A percentile compares a stretch with the other conserved stretches of the same genome.
These are phyloP conservation scores for Diaporthe ampelina DNA, from an alignment of 2,329 filamentous ascomycete genomes.

Conservation along the genomic window DNA sequence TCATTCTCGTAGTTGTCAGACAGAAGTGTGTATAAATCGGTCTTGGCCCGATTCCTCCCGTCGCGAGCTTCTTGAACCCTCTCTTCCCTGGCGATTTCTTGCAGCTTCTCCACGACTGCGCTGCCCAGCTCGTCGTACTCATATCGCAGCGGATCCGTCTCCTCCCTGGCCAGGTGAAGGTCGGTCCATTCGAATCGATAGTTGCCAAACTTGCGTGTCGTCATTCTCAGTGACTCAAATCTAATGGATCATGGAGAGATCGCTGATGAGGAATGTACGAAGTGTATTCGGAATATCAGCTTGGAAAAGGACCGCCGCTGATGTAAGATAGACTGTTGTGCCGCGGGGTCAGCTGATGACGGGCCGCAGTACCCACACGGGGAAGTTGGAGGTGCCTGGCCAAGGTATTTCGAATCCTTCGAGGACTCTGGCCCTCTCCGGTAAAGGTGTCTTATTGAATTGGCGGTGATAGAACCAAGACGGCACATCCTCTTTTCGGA, in stretches of 20 bases:
- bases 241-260: neutral
- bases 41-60: neutral
- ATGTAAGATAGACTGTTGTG: neutral
- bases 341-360: neutral
- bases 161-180: slow-evolving; percentile 1
- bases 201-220: slow-evolving; percentile 12
- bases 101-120: slow-evolving; percentile 4
- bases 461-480: neutral
- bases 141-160: slow-evolving; percentile 14
- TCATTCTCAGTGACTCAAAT: neutral
- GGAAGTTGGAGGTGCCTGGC: neutral
- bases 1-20: neutral
- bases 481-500: neutral
- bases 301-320: neutral
- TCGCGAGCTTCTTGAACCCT: neutral
- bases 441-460: neutral
- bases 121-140: slow-evolving; percentile 3
- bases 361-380: neutral
- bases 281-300: neutral
- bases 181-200: slow-evolving; percentile 8
- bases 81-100: neutral
- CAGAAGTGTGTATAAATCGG: neutral
- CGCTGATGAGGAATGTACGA: neutral
- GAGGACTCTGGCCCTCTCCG: neutral
- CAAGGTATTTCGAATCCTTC: neutral